Conservation (phyloP, 371 early-diverging fungal species). For the Mortierella sp. region DNA sequence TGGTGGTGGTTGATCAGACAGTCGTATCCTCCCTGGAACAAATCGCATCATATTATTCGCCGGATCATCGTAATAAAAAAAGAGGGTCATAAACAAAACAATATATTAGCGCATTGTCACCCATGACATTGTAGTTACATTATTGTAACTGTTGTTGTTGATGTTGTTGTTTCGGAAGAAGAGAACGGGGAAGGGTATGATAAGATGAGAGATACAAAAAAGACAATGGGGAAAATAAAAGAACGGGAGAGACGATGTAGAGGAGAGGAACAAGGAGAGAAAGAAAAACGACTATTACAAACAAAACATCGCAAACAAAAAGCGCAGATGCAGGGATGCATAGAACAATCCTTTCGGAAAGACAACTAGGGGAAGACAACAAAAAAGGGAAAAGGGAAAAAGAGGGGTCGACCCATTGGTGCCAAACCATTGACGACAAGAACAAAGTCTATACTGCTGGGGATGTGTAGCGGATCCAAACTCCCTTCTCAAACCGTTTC, state of each 20-base stretch:
- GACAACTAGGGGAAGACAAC: background rate
- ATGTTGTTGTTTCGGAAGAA: constrained; percentile 3
- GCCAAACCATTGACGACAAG: background rate
- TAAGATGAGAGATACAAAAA: background rate
- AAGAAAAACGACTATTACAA: constrained; percentile 1
- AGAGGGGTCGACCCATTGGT: background rate
- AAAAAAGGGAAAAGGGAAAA: background rate
- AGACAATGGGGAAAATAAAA: background rate
- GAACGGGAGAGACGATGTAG: background rate
- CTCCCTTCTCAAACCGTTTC: background rate
- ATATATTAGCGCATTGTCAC: background rate
- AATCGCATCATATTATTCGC: background rate
- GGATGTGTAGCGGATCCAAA: constrained; percentile 9
- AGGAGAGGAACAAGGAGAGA: background rate
- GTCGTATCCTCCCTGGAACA: constrained; percentile 37
- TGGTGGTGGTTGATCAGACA: constrained; percentile 17
- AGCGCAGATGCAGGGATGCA: constrained; percentile 33
- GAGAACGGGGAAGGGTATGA: background rate
- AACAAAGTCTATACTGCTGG: background rate
- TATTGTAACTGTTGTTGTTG: background rate
- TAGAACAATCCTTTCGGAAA: constrained; percentile 24
- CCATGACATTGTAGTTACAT: background rate
- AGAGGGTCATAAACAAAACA: background rate
- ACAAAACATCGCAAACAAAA: background rate
- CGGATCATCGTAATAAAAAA: background rate